Percentiles rank a stretch among this genome's conserved stretches.
Conservation (phyloP, 2,329 filamentous ascomycete species). For the Alternaria ventricosa region DNA sequence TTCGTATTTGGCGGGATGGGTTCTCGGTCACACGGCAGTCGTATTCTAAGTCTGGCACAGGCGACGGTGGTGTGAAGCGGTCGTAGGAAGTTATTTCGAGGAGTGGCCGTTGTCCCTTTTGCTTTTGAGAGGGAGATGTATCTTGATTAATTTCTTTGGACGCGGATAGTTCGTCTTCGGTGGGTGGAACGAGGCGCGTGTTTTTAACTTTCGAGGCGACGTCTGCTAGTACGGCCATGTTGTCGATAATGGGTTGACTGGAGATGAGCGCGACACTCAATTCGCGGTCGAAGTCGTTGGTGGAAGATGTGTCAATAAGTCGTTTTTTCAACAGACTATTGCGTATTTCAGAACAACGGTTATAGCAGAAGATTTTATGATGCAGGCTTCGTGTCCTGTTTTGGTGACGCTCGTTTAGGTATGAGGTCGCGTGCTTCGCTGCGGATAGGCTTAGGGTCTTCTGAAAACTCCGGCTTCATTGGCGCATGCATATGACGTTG, state of each 20-base stretch:
- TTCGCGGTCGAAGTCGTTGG: background rate
- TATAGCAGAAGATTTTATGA: background rate
- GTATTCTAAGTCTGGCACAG: constrained; percentile 11
- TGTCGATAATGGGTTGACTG: background rate
- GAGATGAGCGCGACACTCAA: background rate
- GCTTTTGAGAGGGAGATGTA: background rate
- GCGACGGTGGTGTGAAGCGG: constrained; percentile 7
- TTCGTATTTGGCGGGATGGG: background rate
- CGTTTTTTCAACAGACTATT: background rate
- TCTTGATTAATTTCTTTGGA: background rate
- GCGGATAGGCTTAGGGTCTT: background rate
- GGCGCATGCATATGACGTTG: constrained; percentile 4
- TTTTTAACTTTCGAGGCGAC: background rate
- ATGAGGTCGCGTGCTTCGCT: background rate
- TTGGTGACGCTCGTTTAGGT: background rate
- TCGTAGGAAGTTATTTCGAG: constrained; percentile 14
- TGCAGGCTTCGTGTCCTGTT: background rate
- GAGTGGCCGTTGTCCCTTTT: background rate
- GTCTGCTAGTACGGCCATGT: constrained; percentile 5
- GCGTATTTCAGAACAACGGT: too few species aligned
- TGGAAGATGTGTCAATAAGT: background rate
- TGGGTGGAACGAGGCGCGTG: constrained; percentile 6
- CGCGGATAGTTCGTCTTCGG: background rate
- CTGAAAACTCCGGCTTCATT: background rate
- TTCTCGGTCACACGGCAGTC: constrained; percentile 13